Base-by-base conservation (phyloP, 1,284 basidiomycete species). In the Ganoderma resinaceum region DNA sequence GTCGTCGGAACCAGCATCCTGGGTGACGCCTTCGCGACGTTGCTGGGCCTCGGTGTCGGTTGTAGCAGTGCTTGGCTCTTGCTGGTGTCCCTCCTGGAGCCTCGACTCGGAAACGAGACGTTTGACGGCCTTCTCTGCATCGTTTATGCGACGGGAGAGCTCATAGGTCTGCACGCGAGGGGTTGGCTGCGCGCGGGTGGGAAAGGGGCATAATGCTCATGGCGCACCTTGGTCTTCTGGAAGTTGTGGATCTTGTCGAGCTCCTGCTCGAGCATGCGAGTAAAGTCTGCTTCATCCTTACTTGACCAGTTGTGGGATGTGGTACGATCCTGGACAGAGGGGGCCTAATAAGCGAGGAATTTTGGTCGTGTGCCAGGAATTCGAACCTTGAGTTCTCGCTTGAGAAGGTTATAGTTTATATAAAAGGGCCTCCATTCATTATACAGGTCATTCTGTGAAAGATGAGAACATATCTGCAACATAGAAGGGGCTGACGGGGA, bases 181-280 rank as follows among this genome's bases (percentile, higher is more conserved):
- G 42, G 53, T 38, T 14, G 29, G 26, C 59, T 5, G 43, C 31
- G 49, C 4, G 46, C 23, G 58, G 26, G 37, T 8, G 14, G 37
- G 37, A 16, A 52, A 37, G 43, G 31, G 23, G 42, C 14, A 38
- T 9, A 29, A 18, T 12, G 37, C 23, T 12, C 29, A 18, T 33
- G 37, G 61, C 16, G 40, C 84, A 92, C 95, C 89, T 99, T 99
- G 59, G 87, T 83, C 77, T 92, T 95, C 79, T 99, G 98, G 80
- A 99, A 99, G 76, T 92, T 91, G 77, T 98, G 94, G 66, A 99
- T 93, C 85, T 99, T 99, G 78, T 97, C 95, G 58, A 99, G 87
- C 82, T 99, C 96, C 70, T 85, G 85, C 77, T 95, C 92, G 66
- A 99, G 90, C 82, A 93, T 86, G 52, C 78, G 80, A 29, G 91